Evolutionary conservation across 495 filamentous ascomycete species (phyloP).

Genomic region (Xylaria nigripes): DNA sequence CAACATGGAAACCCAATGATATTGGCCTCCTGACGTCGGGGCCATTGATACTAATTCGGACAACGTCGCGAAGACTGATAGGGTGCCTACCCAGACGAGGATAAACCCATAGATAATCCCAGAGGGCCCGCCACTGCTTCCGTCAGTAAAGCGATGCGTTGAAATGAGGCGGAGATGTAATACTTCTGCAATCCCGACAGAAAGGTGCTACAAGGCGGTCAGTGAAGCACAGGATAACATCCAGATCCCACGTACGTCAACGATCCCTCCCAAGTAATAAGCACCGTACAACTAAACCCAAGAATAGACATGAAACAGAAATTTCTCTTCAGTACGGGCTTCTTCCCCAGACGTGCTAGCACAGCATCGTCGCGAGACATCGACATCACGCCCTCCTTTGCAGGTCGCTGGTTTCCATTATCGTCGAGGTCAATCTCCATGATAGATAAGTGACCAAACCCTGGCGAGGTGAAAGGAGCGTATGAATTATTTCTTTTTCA

Average conservation of each 20-base stretch:
- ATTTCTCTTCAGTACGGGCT: constrained; percentile 41
- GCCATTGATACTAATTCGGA: constrained; percentile 28
- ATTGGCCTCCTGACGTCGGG: constrained; percentile 22
- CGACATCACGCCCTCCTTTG: neutral
- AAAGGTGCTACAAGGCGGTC: constrained; percentile 1
- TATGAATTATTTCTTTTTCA: neutral
- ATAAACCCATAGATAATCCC: constrained; percentile 27
- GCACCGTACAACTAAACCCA: constrained; percentile 37
- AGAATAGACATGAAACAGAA: constrained; percentile 37
- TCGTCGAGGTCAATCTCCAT: constrained; percentile 3
- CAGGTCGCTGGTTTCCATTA: neutral
- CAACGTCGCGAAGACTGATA: constrained; percentile 20
- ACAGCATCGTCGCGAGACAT: constrained; percentile 31
- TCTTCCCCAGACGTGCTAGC: constrained; percentile 44
- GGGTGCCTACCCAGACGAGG: constrained; percentile 20
- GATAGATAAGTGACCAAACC: neutral
- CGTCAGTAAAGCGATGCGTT: neutral
- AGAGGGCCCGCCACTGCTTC: constrained; percentile 22
- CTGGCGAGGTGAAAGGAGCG: neutral
- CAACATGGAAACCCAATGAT: constrained; percentile 52
- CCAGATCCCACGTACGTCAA: constrained; percentile 15
- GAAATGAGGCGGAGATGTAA: neutral
- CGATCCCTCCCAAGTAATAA: constrained; percentile 37
- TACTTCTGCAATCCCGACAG: constrained; percentile 13
- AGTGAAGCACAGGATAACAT: neutral